A percentile compares a stretch with the other conserved stretches of the same genome.
Conservation (phyloP, 2,329 filamentous ascomycete genomes). For the Lachnellula subtilissima region DNA sequence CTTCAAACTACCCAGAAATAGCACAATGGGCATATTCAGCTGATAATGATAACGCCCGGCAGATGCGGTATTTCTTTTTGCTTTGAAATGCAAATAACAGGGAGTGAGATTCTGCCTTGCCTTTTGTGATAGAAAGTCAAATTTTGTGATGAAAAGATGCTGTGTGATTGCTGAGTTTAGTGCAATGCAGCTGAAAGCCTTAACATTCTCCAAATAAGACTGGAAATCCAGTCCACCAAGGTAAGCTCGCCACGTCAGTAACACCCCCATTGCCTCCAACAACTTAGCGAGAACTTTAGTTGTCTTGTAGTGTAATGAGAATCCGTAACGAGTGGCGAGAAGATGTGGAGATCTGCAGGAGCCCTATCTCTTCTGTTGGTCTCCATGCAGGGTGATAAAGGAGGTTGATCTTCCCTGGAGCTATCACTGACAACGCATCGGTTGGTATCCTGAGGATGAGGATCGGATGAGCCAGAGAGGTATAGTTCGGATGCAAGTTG, state of each 20-base stretch:
- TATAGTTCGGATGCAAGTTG: constrained; percentile 8
- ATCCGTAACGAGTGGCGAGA: constrained; percentile 20
- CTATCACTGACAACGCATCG: constrained; percentile 29
- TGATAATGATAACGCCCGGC: constrained; percentile 1
- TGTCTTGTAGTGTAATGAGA: constrained; percentile 11
- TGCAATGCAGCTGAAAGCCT: constrained; percentile 22
- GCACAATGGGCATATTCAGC: neutral
- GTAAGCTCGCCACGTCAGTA: constrained; percentile 31
- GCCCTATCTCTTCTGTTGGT: constrained; percentile 20
- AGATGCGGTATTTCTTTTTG: constrained; percentile 5
- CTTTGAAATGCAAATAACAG: constrained; percentile 7
- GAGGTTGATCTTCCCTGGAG: constrained; percentile 18
- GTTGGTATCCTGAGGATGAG: constrained; percentile 12
- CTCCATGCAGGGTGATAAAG: constrained; percentile 25
- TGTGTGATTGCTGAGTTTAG: constrained; percentile 15
- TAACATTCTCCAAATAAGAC: constrained; percentile 19
- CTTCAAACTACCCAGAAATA: constrained; percentile 4
- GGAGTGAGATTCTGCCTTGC: constrained; percentile 12
- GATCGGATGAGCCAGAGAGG: constrained; percentile 4
- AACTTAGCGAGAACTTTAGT: constrained; percentile 21
- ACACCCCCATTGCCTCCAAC: constrained; percentile 18
- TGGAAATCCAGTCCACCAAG: constrained; percentile 23
- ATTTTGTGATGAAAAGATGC: constrained; percentile 5
- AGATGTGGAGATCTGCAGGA: constrained; percentile 23
- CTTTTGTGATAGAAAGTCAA: constrained; percentile 15